Conservation (phyloP, 1,139 yeast genomes). For the Pichia norvegensis region DNA sequence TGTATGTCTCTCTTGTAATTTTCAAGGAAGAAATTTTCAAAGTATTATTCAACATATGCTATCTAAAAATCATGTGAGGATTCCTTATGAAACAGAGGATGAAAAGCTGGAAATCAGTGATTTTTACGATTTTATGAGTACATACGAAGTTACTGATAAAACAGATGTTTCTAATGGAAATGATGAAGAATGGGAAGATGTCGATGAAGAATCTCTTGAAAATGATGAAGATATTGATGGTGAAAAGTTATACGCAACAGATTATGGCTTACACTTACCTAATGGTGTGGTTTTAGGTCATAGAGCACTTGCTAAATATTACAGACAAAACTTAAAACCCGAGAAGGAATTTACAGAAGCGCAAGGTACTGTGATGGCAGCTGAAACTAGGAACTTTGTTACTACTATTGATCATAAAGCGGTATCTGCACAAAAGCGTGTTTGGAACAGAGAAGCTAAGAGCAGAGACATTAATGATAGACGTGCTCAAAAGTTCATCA, state of each 20-base stretch:
- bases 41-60: conserved; percentile 88
- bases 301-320: conserved; percentile 78
- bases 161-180: conserved; percentile 31
- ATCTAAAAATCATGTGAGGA: conserved; percentile 75
- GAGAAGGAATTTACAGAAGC: conserved; percentile 73
- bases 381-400: conserved; percentile 73
- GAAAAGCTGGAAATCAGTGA: conserved; percentile 75
- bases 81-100: conserved; percentile 80
- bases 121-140: conserved; percentile 76
- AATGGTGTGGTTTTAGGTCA: conserved; percentile 87
- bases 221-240: conserved; percentile 33
- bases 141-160: conserved; percentile 32
- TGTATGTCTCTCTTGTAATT: conserved; percentile 75
- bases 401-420: conserved; percentile 44
- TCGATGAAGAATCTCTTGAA: conserved; percentile 35
- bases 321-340: conserved; percentile 75
- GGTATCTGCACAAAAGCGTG: conserved; percentile 59
- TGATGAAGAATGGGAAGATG: conserved; percentile 37
- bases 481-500: conserved; percentile 72
- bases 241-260: conserved; percentile 46
- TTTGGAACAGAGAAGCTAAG: conserved; percentile 65
- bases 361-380: conserved; percentile 89
- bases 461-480: conserved; percentile 66
- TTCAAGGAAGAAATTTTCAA: conserved; percentile 75
- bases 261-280: conserved; percentile 76